phyloP scores from a whole-genome alignment of 768 basidiomycete species.

The Coprinopsis marcescibilis region DNA sequence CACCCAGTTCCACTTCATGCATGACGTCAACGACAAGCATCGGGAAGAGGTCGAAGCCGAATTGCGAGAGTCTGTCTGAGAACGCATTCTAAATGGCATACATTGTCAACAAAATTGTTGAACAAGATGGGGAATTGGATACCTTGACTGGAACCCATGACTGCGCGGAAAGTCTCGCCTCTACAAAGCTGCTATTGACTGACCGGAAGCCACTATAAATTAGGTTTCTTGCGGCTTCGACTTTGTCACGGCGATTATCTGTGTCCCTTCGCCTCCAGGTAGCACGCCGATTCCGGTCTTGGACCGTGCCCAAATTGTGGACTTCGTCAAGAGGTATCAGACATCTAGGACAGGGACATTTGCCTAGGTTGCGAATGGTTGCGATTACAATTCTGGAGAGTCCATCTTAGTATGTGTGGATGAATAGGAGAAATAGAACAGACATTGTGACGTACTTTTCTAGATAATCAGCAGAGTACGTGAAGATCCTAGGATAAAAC shows the following conservation, averaged over 20 bases:
- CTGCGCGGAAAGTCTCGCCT: not conserved
- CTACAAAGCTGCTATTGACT: not conserved
- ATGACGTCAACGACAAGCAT: slow-evolving; percentile 30
- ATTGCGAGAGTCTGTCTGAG: not conserved
- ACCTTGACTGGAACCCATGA: slow-evolving; percentile 23
- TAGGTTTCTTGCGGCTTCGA: not conserved
- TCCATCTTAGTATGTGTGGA: not conserved
- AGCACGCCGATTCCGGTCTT: not conserved
- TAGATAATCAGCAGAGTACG: slow-evolving; percentile 12
- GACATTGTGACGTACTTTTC: slow-evolving; percentile 6
- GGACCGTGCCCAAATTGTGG: slow-evolving; percentile 21
- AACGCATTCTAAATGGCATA: not conserved
- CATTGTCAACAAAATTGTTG: slow-evolving; percentile 16
- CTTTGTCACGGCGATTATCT: not conserved
- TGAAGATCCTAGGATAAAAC: slow-evolving; percentile 10
- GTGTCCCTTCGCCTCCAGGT: not conserved
- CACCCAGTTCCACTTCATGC: no score
- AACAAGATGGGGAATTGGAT: slow-evolving; percentile 27
- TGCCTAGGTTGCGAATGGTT: slow-evolving; percentile 28
- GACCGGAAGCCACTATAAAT: not conserved
- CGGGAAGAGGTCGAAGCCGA: slow-evolving; percentile 18
- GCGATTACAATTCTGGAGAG: slow-evolving; percentile 22
- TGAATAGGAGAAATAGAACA: not conserved
- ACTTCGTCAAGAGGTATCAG: slow-evolving; percentile 21
- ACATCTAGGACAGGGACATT: slow-evolving; percentile 31